Conservation (phyloP, 1,284 basidiomycete species). For the Fomitopsis betulina region DNA sequence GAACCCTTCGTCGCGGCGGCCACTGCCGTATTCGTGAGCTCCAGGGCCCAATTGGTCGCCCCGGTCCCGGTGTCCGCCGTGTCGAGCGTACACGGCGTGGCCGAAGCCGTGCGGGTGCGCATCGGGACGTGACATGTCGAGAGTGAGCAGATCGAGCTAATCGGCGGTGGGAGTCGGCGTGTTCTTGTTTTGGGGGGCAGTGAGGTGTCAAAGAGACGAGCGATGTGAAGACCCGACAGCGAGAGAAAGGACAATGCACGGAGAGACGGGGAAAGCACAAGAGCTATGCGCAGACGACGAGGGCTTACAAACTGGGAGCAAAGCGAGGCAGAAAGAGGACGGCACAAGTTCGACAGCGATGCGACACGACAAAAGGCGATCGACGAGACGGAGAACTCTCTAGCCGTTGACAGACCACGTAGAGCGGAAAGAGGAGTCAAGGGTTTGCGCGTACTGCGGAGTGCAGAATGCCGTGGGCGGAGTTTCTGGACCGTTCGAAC, state of each 20-base stretch:
- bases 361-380: slow-evolving; percentile 21
- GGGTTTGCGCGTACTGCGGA: slow-evolving; percentile 16
- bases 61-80: slow-evolving; percentile 14
- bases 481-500: slow-evolving; percentile 14
- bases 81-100: slow-evolving; percentile 26
- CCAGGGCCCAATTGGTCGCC: slow-evolving; percentile 12
- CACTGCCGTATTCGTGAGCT: slow-evolving; percentile 16
- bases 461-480: slow-evolving; percentile 20
- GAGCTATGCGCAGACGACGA: slow-evolving; percentile 32
- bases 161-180: slow-evolving; percentile 9
- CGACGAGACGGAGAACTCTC: slow-evolving; percentile 5
- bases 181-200: slow-evolving; percentile 13
- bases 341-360: slow-evolving; percentile 31
- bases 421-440: slow-evolving; percentile 15
- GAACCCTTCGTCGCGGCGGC: slow-evolving; percentile 1
- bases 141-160: slow-evolving; percentile 22
- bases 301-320: slow-evolving; percentile 31
- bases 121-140: slow-evolving; percentile 36
- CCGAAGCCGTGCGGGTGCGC: slow-evolving; percentile 39
- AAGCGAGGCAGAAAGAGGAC: slow-evolving; percentile 32
- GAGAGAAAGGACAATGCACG: slow-evolving; percentile 23
- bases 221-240: slow-evolving; percentile 24
- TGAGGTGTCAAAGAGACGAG: slow-evolving; percentile 17
- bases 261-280: slow-evolving; percentile 23
- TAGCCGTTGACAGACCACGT: slow-evolving; percentile 12